Conservation (phyloP, 1,284 basidiomycete genomes). For the Neolentinus lepideus region DNA sequence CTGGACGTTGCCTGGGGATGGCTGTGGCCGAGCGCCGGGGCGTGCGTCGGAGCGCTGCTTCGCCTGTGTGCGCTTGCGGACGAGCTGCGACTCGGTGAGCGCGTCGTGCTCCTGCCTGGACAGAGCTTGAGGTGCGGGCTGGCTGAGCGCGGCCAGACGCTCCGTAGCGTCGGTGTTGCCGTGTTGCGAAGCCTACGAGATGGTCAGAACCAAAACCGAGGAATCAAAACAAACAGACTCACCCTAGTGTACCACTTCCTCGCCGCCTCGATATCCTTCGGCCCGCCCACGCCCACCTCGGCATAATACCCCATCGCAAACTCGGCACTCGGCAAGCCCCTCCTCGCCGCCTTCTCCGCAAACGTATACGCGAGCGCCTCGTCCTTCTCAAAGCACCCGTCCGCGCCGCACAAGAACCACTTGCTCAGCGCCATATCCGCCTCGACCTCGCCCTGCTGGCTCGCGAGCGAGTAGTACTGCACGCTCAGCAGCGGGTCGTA, state of each 20-base stretch:
- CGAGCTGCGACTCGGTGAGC: constrained; percentile 74
- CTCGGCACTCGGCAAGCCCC: constrained; percentile 77
- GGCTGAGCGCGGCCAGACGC: constrained; percentile 65
- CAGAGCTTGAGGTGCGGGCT: constrained; percentile 51
- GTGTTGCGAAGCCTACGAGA: constrained; percentile 59
- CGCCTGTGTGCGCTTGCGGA: constrained; percentile 80
- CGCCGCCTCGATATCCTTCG: constrained; percentile 60
- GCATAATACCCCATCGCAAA: constrained; percentile 94
- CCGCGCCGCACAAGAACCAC: constrained; percentile 90
- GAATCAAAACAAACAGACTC: constrained; percentile 14
- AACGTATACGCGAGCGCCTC: constrained; percentile 84
- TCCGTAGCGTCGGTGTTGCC: constrained; percentile 77
- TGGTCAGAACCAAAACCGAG: background rate
- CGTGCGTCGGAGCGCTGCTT: constrained; percentile 57
- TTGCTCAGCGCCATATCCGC: constrained; percentile 95
- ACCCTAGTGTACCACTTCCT: constrained; percentile 67
- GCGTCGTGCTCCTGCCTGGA: constrained; percentile 77
- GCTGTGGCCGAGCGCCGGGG: constrained; percentile 9
- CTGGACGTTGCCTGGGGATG: constrained; percentile 10
- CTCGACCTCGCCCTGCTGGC: constrained; percentile 81
- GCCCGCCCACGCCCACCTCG: constrained; percentile 72
- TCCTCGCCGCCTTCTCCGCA: constrained; percentile 85
- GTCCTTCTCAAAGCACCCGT: constrained; percentile 82
- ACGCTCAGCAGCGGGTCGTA: constrained; percentile 90
- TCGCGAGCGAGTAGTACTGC: constrained; percentile 87